phyloP scores from a whole-genome alignment of 2,329 filamentous ascomycete genomes.

The Fusarium redolens region DNA sequence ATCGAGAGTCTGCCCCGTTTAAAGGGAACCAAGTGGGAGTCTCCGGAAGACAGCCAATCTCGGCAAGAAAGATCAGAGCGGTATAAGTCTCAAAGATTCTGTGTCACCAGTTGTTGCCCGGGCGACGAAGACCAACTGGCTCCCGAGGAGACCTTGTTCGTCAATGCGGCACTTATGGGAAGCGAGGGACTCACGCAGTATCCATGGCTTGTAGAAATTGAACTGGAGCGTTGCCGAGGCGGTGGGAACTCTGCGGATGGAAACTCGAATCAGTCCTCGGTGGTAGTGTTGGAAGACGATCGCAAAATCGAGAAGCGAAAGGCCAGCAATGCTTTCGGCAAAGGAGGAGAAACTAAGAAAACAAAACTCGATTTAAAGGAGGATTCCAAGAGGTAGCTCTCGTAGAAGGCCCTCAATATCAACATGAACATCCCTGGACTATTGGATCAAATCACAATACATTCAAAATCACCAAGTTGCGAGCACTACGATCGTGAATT shows the following conservation, averaged over 20 bases:
- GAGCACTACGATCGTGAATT: neutral
- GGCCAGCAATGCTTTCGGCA: fast-evolving
- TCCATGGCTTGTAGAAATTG: conserved; percentile 28
- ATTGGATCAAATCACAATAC: too few species aligned
- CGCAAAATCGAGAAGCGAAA: neutral
- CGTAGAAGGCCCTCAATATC: neutral
- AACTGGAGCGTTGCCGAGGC: neutral
- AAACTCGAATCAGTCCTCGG: too few species aligned
- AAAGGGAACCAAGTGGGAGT: neutral
- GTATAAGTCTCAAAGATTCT: conserved; percentile 12
- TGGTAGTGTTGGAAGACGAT: fast-evolving
- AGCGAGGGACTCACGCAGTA: neutral
- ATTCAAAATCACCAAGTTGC: too few species aligned
- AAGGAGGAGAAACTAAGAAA: neutral
- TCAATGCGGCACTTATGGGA: conserved; percentile 30
- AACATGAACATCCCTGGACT: neutral
- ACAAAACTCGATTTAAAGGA: neutral
- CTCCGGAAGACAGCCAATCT: neutral
- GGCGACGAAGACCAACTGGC: neutral
- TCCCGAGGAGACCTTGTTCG: conserved; percentile 18
- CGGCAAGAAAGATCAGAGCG: neutral
- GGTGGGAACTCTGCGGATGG: neutral
- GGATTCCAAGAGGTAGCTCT: neutral
- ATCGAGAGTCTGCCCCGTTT: conserved; percentile 50
- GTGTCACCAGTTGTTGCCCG: conserved; percentile 6